Conservation (phyloP, 768 basidiomycete genomes). For the Gautieria morchelliformis region DNA sequence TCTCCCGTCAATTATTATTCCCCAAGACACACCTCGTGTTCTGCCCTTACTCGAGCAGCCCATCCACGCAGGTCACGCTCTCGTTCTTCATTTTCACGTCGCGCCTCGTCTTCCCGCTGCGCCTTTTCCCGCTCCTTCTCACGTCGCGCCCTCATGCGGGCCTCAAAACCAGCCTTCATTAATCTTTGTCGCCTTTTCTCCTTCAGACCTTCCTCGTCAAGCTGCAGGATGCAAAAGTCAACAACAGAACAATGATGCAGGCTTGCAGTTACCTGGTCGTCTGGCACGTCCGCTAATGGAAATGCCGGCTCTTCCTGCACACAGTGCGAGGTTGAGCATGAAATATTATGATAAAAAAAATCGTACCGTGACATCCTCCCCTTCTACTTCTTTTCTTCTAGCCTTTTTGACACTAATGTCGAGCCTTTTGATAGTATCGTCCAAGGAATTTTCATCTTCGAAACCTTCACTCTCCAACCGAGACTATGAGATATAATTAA, state of each 20-base stretch:
- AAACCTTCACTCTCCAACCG: slow-evolving; percentile 61
- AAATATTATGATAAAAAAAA: background rate
- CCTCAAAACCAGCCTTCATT: slow-evolving; percentile 89
- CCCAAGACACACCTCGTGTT: slow-evolving; percentile 61
- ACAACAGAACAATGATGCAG: background rate
- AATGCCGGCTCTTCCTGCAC: slow-evolving; percentile 74
- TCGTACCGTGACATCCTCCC: slow-evolving; percentile 50
- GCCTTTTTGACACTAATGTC: slow-evolving; percentile 68
- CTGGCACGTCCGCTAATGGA: slow-evolving; percentile 85
- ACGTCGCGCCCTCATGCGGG: slow-evolving; percentile 68
- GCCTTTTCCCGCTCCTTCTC: slow-evolving; percentile 85
- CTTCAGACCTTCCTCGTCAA: slow-evolving; percentile 84
- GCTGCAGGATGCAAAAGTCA: slow-evolving; percentile 27
- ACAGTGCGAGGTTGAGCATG: background rate
- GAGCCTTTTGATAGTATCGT: slow-evolving; percentile 79
- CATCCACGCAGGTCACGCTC: slow-evolving; percentile 63
- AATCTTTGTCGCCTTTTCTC: slow-evolving; percentile 93
- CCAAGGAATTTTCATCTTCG: slow-evolving; percentile 67
- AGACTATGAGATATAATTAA: slow-evolving; percentile 26
- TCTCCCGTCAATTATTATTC: background rate
- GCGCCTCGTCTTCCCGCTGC: slow-evolving; percentile 38
- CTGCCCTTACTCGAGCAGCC: slow-evolving; percentile 58
- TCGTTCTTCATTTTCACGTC: slow-evolving; percentile 36
- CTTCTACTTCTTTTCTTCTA: slow-evolving; percentile 70
- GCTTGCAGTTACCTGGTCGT: slow-evolving; percentile 55